Evolutionary conservation across 192 early-diverging fungal genomes (phyloP), one percentile per base, ranked within the genome.

Genomic region (Mortierella antarctica): DNA sequence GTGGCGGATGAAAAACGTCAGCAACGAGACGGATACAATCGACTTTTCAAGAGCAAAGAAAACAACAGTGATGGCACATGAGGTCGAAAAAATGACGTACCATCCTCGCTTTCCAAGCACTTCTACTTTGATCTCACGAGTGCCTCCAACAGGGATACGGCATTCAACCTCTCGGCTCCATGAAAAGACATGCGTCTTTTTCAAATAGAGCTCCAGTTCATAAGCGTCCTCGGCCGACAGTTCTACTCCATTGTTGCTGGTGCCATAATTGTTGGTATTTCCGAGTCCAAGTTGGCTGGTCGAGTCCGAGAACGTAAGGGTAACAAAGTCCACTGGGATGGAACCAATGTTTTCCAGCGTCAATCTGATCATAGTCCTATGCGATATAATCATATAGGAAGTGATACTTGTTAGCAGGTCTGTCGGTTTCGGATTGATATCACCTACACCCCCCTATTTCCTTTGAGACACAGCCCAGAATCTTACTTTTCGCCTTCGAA

Each of bases 401-500:
- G 14, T 31, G n/a, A 47, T 1, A 51, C 17, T 51, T n/a, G 17
- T 51, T 1, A 15, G 11, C 50, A 12, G 17, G 11, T n/a, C 13
- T 51, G 50, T 51, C 50, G 50, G 1, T 4, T 15, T 1, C 4
- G 17, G 13, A 51, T 51, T 51, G 17, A 51, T 51, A 11, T 51
- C 50, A 4, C 17, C 13, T 51, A 51, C 1, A 51, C 50, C 17
- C 11, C 50, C 13, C 50, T 51, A 4, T 51, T 17, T 10, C n/a
- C 2, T 40, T 46, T 10, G 41, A 62, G 8, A 17, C 17, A 23
- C 58, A 48, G 15, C 20, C 8, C 18, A 7, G 18, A 31, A 4
- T 7, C 80, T 40, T 82, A 94, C 92, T 82, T 81, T 82, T 95
- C 94, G 42, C 94, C 94, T 62, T 96, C 94, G 68, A 92, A 95